Evolutionary conservation across 2,329 filamentous ascomycete species (phyloP), one percentile per base, ranked within the genome.

Genomic region (Pseudomassariella vexata): DNA sequence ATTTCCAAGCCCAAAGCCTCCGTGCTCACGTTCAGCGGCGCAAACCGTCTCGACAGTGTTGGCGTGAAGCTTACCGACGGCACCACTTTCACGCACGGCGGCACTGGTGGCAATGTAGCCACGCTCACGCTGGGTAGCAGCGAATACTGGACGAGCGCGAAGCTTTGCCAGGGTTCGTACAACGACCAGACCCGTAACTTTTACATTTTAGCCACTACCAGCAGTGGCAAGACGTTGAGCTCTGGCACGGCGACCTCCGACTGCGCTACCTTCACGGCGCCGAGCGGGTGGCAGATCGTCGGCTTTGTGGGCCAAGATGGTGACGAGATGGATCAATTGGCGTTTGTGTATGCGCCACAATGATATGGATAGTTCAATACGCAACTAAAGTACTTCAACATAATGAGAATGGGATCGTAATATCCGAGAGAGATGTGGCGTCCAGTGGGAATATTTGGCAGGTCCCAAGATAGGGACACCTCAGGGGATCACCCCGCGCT

Each of bases 321-420:
- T 0, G 68, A 73, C 36, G 71, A 76, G 53, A 45, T 79, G 26
- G 73, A 78, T 48, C 65, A 68, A 48, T 45, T 78, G 22, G 72
- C 52, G 1, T 65, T 71, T 38, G 50, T 68, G 18, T 70, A 65
- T 38, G 64, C 60, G 12, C 60, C 59, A 11, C 54, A 58, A 46
- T 66, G n/a, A n/a, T n/a, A n/a, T n/a, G n/a, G n/a, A n/a, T n/a
- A n/a, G n/a, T n/a, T n/a, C n/a, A n/a, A n/a, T n/a, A n/a, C n/a
- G n/a, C n/a, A n/a, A n/a, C n/a, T n/a, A n/a, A n/a, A n/a, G n/a
- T n/a, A n/a, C n/a, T n/a, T n/a, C n/a, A n/a, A n/a, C n/a, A n/a
- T n/a, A n/a, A n/a, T n/a, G n/a, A n/a, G n/a, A n/a, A n/a, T n/a
- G n/a, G n/a, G n/a, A n/a, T n/a, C n/a, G n/a, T n/a, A n/a, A n/a